Percentiles rank a stretch among this genome's conserved stretches.
These are phyloP conservation scores for Penicillium herquei DNA, from an alignment of 495 filamentous ascomycete genomes.

Conservation along the genomic window DNA sequence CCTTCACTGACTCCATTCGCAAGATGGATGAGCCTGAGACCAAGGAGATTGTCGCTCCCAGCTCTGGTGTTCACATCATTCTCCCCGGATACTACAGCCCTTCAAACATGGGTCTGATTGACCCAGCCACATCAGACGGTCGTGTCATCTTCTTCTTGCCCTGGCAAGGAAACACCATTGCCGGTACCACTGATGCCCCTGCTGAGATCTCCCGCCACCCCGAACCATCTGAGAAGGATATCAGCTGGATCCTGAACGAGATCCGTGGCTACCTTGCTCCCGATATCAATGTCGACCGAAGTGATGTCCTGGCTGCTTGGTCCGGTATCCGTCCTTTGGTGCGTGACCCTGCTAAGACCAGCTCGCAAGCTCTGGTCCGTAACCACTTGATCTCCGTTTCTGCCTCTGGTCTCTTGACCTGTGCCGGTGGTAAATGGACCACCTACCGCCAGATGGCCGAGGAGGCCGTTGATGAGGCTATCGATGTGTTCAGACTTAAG, in stretches of 20 bases:
- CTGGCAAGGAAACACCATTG: constrained; percentile 99
- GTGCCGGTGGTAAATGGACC: constrained; percentile 98
- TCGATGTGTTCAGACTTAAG: constrained; percentile 72
- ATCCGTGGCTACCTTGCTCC: constrained; percentile 86
- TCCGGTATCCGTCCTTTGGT: constrained; percentile 92
- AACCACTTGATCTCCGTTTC: constrained; percentile 93
- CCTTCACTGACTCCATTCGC: constrained; percentile 89
- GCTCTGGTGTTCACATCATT: constrained; percentile 91
- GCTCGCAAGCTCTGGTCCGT: constrained; percentile 91
- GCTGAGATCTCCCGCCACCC: constrained; percentile 80
- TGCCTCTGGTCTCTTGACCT: constrained; percentile 81
- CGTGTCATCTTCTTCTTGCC: constrained; percentile 99
- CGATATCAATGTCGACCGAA: constrained; percentile 89
- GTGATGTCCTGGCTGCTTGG: constrained; percentile 95
- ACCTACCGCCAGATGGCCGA: constrained; percentile 99
- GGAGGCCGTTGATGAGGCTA: constrained; percentile 89
- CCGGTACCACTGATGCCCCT: constrained; percentile 91
- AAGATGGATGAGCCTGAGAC: constrained; percentile 79
- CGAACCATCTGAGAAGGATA: constrained; percentile 86
- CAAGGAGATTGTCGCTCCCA: constrained; percentile 88
- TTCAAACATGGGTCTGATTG: constrained; percentile 93
- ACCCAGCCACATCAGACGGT: constrained; percentile 91
- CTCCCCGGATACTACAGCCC: constrained; percentile 95
- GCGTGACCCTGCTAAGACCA: constrained; percentile 88
- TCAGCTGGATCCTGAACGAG: constrained; percentile 94